Percentiles rank a stretch among this genome's conserved stretches.
These are phyloP conservation scores for Flammula alnicola DNA, from an alignment of 1,284 basidiomycete genomes.

Conservation along the genomic window DNA sequence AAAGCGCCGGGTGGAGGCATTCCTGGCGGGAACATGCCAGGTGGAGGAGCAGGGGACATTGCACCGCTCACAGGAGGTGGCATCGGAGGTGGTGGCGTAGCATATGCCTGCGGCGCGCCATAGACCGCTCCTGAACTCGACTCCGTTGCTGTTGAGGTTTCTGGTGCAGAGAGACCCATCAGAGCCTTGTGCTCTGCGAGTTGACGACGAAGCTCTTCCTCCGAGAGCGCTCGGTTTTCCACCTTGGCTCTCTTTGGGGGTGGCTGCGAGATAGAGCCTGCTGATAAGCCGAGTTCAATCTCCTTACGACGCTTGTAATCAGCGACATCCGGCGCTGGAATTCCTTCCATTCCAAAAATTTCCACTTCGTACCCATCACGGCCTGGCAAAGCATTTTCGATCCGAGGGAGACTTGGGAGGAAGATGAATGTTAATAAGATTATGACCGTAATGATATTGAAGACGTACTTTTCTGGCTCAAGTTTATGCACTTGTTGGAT, in stretches of 20 bases:
- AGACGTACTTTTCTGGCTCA: conserved; percentile 89
- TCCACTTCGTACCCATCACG: conserved; percentile 98
- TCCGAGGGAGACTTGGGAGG: conserved; percentile 71
- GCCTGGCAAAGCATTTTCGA: conserved; percentile 95
- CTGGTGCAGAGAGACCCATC: conserved; percentile 69
- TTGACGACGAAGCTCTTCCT: conserved; percentile 85
- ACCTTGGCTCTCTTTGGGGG: conserved; percentile 83
- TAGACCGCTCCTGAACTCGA: conserved; percentile 57
- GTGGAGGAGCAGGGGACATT: conserved; percentile 18
- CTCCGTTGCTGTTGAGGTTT: conserved; percentile 20
- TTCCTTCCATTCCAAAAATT: conserved; percentile 99
- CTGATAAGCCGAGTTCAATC: conserved; percentile 85
- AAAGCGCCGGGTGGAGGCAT: conserved; percentile 32
- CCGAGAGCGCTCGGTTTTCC: conserved; percentile 80
- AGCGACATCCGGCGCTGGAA: conserved; percentile 91
- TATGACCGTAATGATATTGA: conserved; percentile 2
- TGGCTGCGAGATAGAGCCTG: conserved; percentile 79
- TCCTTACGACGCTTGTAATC: conserved; percentile 96
- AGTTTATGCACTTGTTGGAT: conserved; percentile 99
- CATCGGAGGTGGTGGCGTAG: conserved; percentile 53
- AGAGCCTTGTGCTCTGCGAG: conserved; percentile 90
- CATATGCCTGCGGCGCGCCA: conserved; percentile 69
- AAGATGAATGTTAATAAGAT: not conserved
- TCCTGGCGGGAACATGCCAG: conserved; percentile 40
- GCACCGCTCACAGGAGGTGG: conserved; percentile 27